phyloP scores from a whole-genome alignment of 2,329 filamentous ascomycete genomes.

The Cercospora canescens region DNA sequence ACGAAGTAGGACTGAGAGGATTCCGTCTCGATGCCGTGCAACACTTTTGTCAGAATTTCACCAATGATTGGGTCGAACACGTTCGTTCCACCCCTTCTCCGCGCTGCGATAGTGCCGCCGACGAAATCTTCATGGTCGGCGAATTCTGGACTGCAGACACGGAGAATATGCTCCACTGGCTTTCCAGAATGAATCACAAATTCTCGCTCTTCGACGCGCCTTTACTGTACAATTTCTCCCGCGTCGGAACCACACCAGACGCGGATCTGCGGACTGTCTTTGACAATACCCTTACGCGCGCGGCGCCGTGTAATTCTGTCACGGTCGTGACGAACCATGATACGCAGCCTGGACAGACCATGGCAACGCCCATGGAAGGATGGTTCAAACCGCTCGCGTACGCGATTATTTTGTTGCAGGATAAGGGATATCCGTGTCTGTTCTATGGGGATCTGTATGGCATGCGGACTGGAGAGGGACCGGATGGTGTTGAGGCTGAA shows the following conservation, averaged over 20 bases:
- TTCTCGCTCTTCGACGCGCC: conserved; percentile 67
- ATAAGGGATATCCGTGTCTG: conserved; percentile 63
- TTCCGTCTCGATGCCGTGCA: conserved; percentile 71
- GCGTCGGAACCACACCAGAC: conserved; percentile 49
- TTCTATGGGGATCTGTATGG: conserved; percentile 61
- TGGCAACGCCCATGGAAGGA: conserved; percentile 62
- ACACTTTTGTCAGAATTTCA: conserved; percentile 67
- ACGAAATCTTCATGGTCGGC: conserved; percentile 63
- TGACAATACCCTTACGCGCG: conserved; percentile 23
- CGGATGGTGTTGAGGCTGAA: conserved; percentile 51
- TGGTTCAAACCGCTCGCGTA: conserved; percentile 75
- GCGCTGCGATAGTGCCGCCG: neutral
- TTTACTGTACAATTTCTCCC: conserved; percentile 65
- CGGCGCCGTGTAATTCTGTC: conserved; percentile 18
- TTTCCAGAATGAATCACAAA: conserved; percentile 52
- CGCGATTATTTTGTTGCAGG: conserved; percentile 65
- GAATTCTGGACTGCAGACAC: conserved; percentile 67
- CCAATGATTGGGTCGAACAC: conserved; percentile 60
- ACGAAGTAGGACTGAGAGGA: conserved; percentile 60
- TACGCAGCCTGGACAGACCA: conserved; percentile 62
- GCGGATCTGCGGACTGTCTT: conserved; percentile 56
- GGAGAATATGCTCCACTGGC: conserved; percentile 56
- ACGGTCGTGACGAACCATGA: conserved; percentile 62
- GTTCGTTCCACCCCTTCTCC: conserved; percentile 34
- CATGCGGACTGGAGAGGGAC: conserved; percentile 65